Evolutionary conservation across 805 yeast species (phyloP).

Genomic region (Cyberlindnera japonica): DNA sequence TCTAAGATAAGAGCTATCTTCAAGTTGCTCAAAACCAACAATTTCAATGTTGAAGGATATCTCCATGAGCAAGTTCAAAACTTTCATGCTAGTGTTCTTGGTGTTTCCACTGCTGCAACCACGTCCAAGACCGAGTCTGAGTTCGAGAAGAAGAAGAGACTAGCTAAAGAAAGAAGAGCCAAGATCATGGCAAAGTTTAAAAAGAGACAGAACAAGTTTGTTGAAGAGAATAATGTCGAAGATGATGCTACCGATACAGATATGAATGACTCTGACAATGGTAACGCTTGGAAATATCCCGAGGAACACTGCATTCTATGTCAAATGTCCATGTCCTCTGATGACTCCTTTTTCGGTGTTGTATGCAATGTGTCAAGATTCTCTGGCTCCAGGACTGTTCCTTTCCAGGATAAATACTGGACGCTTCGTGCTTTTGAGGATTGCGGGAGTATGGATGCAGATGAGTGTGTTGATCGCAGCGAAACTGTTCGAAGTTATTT

Average conservation of each 20-base stretch:
- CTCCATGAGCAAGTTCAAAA: conserved; percentile 36
- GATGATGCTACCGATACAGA: conserved; percentile 32
- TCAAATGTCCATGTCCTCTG: conserved; percentile 65
- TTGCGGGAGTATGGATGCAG: conserved; percentile 15
- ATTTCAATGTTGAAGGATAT: conserved; percentile 28
- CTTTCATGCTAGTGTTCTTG: conserved; percentile 26
- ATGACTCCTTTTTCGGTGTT: conserved; percentile 67
- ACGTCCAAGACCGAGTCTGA: conserved; percentile 28
- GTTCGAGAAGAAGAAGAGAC: conserved; percentile 55
- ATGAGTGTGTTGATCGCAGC: conserved; percentile 19
- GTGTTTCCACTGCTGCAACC: conserved; percentile 4
- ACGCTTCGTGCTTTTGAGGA: conserved; percentile 59
- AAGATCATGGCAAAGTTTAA: conserved; percentile 76
- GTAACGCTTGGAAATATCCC: conserved; percentile 60
- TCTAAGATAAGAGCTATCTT: conserved; percentile 58
- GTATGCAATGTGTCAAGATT: conserved; percentile 57
- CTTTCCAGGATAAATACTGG: conserved; percentile 64
- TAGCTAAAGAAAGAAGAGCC: conserved; percentile 67
- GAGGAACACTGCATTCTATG: conserved; percentile 76
- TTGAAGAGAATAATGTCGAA: conserved; percentile 44
- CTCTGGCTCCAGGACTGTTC: conserved; percentile 59
- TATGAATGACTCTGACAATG: conserved; percentile 36
- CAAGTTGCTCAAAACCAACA: conserved; percentile 29
- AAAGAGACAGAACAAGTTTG: conserved; percentile 74
- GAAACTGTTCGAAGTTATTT: conserved; percentile 39